A percentile compares a stretch with the other conserved stretches of the same genome.
These are phyloP conservation scores for Jatropha multifida DNA, from an alignment of 441 rosid species.

Conservation along the genomic window DNA sequence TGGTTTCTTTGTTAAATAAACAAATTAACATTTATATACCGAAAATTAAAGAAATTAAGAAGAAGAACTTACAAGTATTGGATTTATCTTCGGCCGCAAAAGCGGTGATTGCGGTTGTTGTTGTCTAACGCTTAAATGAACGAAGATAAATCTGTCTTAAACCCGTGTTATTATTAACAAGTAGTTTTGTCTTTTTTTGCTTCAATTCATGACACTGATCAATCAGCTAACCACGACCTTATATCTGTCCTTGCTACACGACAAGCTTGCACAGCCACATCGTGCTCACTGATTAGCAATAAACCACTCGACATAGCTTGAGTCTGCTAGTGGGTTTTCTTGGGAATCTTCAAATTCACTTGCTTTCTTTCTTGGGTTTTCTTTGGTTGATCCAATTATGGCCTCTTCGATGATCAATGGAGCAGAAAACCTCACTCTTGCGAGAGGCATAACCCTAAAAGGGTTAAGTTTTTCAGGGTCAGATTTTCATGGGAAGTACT, in stretches of 20 bases:
- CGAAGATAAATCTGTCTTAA: too few relatives aligned
- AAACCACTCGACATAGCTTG: neutral
- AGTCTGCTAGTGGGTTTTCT: constrained; percentile 16
- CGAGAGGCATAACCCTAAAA: constrained; percentile 37
- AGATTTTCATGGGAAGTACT: constrained; percentile 37
- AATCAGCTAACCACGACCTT: constrained; percentile 2
- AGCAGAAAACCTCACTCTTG: constrained; percentile 45
- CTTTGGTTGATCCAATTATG: constrained; percentile 37
- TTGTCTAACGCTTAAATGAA: too few relatives aligned
- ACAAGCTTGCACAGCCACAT: neutral
- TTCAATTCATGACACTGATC: neutral
- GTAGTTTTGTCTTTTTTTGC: too few relatives aligned
- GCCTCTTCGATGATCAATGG: constrained; percentile 72
- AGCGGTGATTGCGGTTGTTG: too few relatives aligned
- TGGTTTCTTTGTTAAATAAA: too few relatives aligned
- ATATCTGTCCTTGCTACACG: neutral
- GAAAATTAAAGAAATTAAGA: too few relatives aligned
- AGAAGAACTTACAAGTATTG: too few relatives aligned
- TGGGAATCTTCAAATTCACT: neutral
- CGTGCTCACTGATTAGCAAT: neutral
- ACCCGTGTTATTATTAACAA: too few relatives aligned
- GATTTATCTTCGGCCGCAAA: too few relatives aligned
- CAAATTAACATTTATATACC: too few relatives aligned
- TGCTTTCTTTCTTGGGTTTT: constrained; percentile 16
- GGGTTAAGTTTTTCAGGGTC: constrained; percentile 43